Percentiles rank a stretch among this genome's conserved stretches.
Conservation (phyloP, 169 alveolate species). For the Eimeria sp. region DNA sequence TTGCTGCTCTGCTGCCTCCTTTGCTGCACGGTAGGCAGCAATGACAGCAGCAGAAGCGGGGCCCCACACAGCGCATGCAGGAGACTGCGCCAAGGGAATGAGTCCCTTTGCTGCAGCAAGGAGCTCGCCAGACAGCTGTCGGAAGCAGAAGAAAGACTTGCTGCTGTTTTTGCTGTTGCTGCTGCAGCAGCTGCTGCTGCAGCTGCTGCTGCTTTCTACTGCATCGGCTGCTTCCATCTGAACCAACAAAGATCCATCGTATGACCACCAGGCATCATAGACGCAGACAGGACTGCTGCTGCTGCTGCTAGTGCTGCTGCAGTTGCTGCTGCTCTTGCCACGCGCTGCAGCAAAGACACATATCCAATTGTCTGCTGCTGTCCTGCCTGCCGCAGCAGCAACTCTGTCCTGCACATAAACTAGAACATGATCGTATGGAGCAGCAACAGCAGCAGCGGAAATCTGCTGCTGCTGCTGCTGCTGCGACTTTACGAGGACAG, state of each 20-base stretch:
- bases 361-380: conserved; percentile 40
- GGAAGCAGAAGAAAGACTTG: conserved; percentile 38
- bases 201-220: conserved; percentile 38
- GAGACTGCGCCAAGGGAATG: not conserved
- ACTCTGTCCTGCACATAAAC: conserved; percentile 32
- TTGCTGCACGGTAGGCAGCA: not conserved
- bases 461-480: conserved; percentile 31
- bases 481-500: conserved; percentile 59
- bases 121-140: conserved; percentile 19
- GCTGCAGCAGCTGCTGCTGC: conserved; percentile 53
- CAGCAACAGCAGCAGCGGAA: conserved; percentile 60
- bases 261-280: conserved; percentile 53
- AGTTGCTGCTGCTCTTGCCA: conserved; percentile 48
- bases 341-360: conserved; percentile 37
- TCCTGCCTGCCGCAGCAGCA: conserved; percentile 45
- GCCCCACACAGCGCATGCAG: conserved; percentile 62
- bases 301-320: conserved; percentile 40
- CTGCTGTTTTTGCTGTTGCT: not conserved
- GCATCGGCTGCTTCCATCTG: conserved; percentile 44
- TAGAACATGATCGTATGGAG: conserved; percentile 26
- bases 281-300: conserved; percentile 43
- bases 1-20: conserved; percentile 25
- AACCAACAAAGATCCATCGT: conserved; percentile 28
- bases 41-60: conserved; percentile 53
- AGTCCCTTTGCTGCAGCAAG: conserved; percentile 33